These are phyloP conservation scores for Daldinia vernicosa DNA, from an alignment of 495 filamentous ascomycete species.

Conservation along the genomic window DNA sequence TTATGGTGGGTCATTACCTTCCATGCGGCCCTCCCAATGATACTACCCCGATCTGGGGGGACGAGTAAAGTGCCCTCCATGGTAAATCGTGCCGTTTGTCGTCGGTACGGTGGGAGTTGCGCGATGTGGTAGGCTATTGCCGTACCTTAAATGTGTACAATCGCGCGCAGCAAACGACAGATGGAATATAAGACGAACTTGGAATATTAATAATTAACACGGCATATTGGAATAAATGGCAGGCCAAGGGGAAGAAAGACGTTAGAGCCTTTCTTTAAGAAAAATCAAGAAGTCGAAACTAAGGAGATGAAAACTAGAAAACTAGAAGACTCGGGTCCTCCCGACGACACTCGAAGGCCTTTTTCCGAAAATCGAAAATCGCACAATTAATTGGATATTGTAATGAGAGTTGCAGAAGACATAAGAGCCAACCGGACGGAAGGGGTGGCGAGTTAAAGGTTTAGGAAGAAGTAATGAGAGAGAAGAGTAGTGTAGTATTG, in stretches of 20 bases:
- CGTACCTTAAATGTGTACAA: conserved; percentile 26
- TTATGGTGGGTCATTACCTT: conserved; percentile 55
- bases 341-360: conserved; percentile 18
- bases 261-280: conserved; percentile 24
- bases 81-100: conserved; percentile 37
- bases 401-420: conserved; percentile 18
- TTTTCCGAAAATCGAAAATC: conserved; percentile 34
- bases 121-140: conserved; percentile 30
- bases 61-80: conserved; percentile 66
- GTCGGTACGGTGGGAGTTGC: conserved; percentile 27
- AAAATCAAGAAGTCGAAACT: conserved; percentile 23
- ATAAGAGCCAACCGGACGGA: conserved; percentile 36
- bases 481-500: conserved; percentile 8
- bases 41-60: conserved; percentile 64
- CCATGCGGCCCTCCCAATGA: conserved; percentile 65
- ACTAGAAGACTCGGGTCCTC: conserved; percentile 28
- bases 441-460: conserved; percentile 41
- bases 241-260: conserved; percentile 6
- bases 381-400: conserved; percentile 34
- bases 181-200: conserved; percentile 26
- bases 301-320: conserved; percentile 20
- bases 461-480: conserved; percentile 16
- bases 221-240: conserved; percentile 32
- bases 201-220: conserved; percentile 41
- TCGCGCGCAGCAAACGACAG: conserved; percentile 38